Percentiles rank a stretch among this genome's conserved stretches.
These are phyloP conservation scores for Carallia brachiata DNA, from an alignment of 345 rosid species.

Conservation along the genomic window DNA sequence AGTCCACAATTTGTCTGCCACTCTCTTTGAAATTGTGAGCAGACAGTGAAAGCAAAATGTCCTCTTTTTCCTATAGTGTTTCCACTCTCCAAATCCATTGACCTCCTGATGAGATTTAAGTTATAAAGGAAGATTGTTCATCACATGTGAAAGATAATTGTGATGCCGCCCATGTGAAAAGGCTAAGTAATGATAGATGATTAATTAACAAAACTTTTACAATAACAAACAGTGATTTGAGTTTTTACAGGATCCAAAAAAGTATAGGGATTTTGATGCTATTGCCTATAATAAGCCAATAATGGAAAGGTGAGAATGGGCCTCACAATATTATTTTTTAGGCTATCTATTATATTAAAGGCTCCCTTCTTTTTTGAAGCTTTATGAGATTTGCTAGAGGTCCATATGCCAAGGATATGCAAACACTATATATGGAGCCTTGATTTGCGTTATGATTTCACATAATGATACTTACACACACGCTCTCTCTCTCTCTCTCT, in stretches of 20 bases:
- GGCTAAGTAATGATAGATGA: too few relatives aligned
- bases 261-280: neutral
- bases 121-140: too few relatives aligned
- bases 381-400: conserved; percentile 7
- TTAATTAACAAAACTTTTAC: neutral
- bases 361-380: neutral
- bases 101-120: too few relatives aligned
- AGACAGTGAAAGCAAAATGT: neutral
- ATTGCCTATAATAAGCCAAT: conserved; percentile 9
- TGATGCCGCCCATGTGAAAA: too few relatives aligned
- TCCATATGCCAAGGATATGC: neutral
- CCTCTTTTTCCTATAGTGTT: too few relatives aligned
- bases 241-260: neutral
- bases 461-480: too few relatives aligned
- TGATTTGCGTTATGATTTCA: too few relatives aligned
- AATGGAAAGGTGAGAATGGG: neutral
- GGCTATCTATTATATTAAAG: neutral
- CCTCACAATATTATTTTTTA: neutral
- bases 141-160: too few relatives aligned
- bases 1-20: conserved; percentile 37
- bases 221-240: too few relatives aligned
- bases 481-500: too few relatives aligned
- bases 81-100: too few relatives aligned
- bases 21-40: conserved; percentile 12
- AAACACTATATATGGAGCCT: too few relatives aligned